Base-by-base conservation (phyloP, 352 stramenopile species). In the Halophytophthora batemanensis region DNA sequence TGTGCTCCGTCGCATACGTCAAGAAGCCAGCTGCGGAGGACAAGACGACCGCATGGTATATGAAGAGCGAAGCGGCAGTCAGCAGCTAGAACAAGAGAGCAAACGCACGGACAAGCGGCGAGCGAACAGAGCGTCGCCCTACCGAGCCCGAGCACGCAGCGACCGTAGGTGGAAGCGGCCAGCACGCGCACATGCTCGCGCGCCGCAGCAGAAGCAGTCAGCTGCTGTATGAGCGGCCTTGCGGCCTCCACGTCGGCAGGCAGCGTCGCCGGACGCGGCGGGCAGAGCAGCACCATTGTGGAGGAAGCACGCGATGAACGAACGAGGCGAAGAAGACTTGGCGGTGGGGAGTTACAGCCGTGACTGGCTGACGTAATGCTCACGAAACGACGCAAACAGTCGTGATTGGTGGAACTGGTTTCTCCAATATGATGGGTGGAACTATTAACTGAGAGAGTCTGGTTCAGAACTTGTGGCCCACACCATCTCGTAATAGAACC, bases 91-190 rank as follows among this genome's bases (percentile, higher is more conserved):
- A 8, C 2, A 53, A 23, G 37, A 15, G 1, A 23, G 7, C 4
- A 50, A 22, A 0, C 22, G 19, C n/a, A 19, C 29, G 31, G 14
- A 37, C 13, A 35, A 11, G 49, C 17, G 2, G 2, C 2, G 4
- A 43, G 19, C 18, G 28, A 31, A 13, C 37, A 13, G 11, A 33
- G 12, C 25, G 14, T 29, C 36, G 1, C 48, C 61, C 31, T 59
- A 93, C 82, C 78, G 6, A 90, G 66, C 34, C 83, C 78, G 23
- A 93, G 77, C 40, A 87, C 77, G 36, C 83, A 93, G 22, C 80
- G 80, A 12, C 80, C 83, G 44, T 87, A 82, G 8, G 76, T 72
- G 23, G 71, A 70, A 21, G 21, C 23, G 36, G 69, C 53, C 43
- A 75, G 35, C 15, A 35, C 47, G 12, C 61, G 58, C 43, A 64